A percentile compares a stretch with the other conserved stretches of the same genome.
Evolutionary conservation across 1,139 yeast species (phyloP).

Genomic region (Sugiyamaella pinicola): DNA sequence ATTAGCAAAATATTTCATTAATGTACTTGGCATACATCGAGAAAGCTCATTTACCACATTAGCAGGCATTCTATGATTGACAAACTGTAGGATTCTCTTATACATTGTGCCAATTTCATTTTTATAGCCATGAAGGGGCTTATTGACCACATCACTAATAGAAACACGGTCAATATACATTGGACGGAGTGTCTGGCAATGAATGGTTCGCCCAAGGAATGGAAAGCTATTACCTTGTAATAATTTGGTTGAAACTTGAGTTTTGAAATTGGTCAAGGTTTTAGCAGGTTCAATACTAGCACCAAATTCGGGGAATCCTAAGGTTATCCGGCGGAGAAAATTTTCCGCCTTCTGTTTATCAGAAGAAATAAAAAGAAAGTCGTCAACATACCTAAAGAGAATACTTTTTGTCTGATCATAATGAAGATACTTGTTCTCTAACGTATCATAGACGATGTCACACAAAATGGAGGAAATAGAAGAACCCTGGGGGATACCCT

Average conservation of each 20-base stretch:
- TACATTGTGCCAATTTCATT: neutral
- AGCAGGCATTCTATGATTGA: constrained; percentile 4
- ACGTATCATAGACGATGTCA: constrained; percentile 67
- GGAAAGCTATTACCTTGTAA: constrained; percentile 8
- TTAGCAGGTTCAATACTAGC: constrained; percentile 61
- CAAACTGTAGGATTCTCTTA: neutral
- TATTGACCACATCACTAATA: neutral
- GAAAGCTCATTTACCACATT: constrained; percentile 13
- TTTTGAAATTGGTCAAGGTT: constrained; percentile 45
- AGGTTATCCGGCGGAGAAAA: constrained; percentile 38
- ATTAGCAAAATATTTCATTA: constrained; percentile 4
- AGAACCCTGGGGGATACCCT: constrained; percentile 88
- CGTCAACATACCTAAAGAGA: constrained; percentile 77
- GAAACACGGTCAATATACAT: neutral
- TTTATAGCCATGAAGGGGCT: neutral
- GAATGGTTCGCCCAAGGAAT: constrained; percentile 25
- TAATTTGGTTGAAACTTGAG: constrained; percentile 9
- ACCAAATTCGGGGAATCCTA: constrained; percentile 57
- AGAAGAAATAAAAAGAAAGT: constrained; percentile 70
- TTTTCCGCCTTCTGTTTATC: constrained; percentile 34
- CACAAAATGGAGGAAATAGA: constrained; percentile 76
- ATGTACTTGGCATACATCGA: neutral
- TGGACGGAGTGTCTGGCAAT: constrained; percentile 25
- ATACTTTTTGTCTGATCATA: constrained; percentile 39
- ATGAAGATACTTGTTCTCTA: constrained; percentile 53